Evolutionary conservation across 1,139 yeast genomes (phyloP).

Genomic region (Hyphopichia wangnamkhiaoensis): DNA sequence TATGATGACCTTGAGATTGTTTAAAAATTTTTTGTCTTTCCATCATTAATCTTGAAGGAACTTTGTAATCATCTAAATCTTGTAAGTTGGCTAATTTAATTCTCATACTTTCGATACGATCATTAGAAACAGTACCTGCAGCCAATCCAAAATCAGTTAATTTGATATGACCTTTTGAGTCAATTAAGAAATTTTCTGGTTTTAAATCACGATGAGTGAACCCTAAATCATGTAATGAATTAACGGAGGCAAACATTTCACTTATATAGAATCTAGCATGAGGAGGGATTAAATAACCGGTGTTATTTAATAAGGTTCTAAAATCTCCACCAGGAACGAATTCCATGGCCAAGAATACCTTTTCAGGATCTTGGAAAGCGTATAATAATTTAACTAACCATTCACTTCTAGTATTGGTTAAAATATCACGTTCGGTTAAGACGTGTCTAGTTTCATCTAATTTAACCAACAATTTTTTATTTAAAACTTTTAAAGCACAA

Average conservation of each 20-base stretch:
- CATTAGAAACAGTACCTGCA: conserved; percentile 92
- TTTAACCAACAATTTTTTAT: conserved; percentile 81
- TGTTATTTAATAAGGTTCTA: conserved; percentile 88
- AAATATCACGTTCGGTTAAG: conserved; percentile 91
- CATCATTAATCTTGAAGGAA: conserved; percentile 73
- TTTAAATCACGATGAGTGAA: conserved; percentile 96
- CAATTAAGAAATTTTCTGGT: conserved; percentile 95
- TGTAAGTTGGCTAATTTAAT: conserved; percentile 79
- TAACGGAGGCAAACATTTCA: conserved; percentile 95
- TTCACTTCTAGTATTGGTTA: conserved; percentile 91
- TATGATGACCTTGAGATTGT: conserved; percentile 61
- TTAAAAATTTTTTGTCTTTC: conserved; percentile 88
- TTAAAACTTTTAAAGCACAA: conserved; percentile 91
- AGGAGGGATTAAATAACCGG: conserved; percentile 89
- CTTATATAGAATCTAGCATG: conserved; percentile 94
- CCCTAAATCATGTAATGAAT: conserved; percentile 91
- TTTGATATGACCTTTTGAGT: conserved; percentile 92
- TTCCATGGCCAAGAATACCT: conserved; percentile 96
- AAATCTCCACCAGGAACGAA: conserved; percentile 99
- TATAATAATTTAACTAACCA: conserved; percentile 94
- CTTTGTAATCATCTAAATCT: conserved; percentile 64
- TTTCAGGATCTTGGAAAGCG: conserved; percentile 92
- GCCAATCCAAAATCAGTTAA: conserved; percentile 97
- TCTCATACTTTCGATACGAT: conserved; percentile 91
- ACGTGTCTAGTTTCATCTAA: conserved; percentile 96